Percentiles rank a stretch among this genome's conserved stretches.
Evolutionary conservation across 805 yeast genomes (phyloP).

Genomic region (Ogataea paraovalis): DNA sequence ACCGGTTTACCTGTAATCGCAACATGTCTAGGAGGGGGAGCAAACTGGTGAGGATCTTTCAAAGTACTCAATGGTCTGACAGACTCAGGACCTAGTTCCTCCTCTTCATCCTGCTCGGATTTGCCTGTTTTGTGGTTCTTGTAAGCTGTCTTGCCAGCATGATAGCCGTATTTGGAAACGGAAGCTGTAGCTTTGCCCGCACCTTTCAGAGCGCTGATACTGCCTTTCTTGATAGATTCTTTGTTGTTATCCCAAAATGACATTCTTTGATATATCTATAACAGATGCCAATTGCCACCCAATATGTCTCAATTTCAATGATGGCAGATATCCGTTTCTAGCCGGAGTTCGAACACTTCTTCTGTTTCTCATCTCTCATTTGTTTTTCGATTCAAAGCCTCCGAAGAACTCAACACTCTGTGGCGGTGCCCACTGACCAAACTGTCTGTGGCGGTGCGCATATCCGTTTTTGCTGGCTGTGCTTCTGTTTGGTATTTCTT

Average conservation of each 20-base stretch:
- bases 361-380: too few species aligned
- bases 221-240: slow-evolving; percentile 46
- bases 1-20: slow-evolving; percentile 18
- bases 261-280: slow-evolving; percentile 18
- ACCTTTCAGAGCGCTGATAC: slow-evolving; percentile 45
- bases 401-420: too few species aligned
- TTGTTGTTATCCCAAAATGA: slow-evolving; percentile 51
- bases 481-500: background rate
- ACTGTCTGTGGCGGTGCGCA: background rate
- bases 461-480: background rate
- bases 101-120: slow-evolving; percentile 17
- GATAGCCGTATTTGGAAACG: slow-evolving; percentile 42
- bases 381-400: too few species aligned
- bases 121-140: slow-evolving; percentile 34
- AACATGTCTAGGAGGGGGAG: slow-evolving; percentile 28
- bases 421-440: too few species aligned
- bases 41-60: slow-evolving; percentile 33
- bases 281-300: too few species aligned
- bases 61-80: slow-evolving; percentile 19
- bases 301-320: too few species aligned
- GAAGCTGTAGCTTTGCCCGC: slow-evolving; percentile 49
- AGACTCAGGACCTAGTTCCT: slow-evolving; percentile 11
- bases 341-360: too few species aligned
- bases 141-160: slow-evolving; percentile 45
- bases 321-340: too few species aligned